phyloP scores from a whole-genome alignment of 371 early-diverging fungal genomes.

The Thermomucor indicae-seudaticae region DNA sequence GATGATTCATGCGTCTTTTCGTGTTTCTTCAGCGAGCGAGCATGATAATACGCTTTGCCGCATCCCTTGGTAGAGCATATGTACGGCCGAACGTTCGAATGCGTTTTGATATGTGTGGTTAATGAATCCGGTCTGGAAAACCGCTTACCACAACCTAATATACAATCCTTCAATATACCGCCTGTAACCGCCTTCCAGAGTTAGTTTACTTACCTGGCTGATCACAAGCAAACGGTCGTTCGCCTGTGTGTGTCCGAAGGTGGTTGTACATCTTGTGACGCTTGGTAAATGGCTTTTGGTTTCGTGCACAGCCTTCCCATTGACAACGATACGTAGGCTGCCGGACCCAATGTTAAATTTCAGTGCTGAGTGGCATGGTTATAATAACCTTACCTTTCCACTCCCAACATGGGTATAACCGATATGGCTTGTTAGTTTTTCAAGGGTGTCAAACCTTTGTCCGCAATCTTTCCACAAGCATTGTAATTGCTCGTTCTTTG shows the following conservation, averaged over 20 bases:
- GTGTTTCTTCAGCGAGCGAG: conserved; percentile 76
- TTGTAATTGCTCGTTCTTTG: conserved; percentile 7
- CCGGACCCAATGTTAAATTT: neutral
- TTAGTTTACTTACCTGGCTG: conserved; percentile 16
- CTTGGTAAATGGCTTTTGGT: conserved; percentile 78
- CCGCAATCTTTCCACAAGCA: conserved; percentile 60
- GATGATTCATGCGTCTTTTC: conserved; percentile 53
- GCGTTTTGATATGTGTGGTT: conserved; percentile 86
- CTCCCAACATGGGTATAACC: conserved; percentile 56
- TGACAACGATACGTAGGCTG: conserved; percentile 71
- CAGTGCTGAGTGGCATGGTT: neutral
- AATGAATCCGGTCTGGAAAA: conserved; percentile 88
- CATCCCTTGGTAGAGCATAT: conserved; percentile 60
- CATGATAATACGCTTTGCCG: conserved; percentile 77
- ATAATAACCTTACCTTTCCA: conserved; percentile 12
- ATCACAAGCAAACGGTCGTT: conserved; percentile 59
- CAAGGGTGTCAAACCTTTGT: conserved; percentile 32
- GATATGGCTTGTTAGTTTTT: conserved; percentile 51
- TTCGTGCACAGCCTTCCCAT: conserved; percentile 79
- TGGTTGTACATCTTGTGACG: conserved; percentile 90
- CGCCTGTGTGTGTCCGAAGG: conserved; percentile 83
- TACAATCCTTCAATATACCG: neutral
- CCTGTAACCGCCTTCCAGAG: neutral
- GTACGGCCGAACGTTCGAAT: conserved; percentile 74
- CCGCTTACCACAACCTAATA: conserved; percentile 67